These are phyloP conservation scores for Rhipidocladum racemiflorum DNA, from an alignment of 176 grass and related monocot species.

Conservation along the genomic window DNA sequence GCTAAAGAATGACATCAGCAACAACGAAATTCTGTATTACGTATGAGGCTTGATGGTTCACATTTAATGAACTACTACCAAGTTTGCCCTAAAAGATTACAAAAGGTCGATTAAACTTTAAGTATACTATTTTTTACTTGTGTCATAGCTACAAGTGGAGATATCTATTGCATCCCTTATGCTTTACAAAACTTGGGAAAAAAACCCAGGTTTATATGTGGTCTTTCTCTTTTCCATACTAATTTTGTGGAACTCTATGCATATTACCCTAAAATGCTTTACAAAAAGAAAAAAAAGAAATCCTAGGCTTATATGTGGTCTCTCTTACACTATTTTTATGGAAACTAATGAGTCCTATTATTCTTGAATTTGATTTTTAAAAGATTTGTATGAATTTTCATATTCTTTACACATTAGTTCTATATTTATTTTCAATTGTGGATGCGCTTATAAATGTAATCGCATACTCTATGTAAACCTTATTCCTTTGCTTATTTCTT, in stretches of 20 bases:
- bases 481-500: not conserved
- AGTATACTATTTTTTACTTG: not conserved
- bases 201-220: not conserved
- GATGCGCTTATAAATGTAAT: not conserved
- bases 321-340: not conserved
- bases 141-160: not conserved
- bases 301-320: not conserved
- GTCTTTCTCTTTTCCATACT: not conserved
- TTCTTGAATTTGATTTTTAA: not conserved
- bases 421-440: not conserved
- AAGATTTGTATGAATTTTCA: not conserved
- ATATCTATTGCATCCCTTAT: not conserved
- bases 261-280: not conserved
- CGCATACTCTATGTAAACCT: not conserved
- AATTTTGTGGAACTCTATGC: not conserved
- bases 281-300: not conserved
- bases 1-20: not conserved
- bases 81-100: not conserved
- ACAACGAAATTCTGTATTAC: not conserved
- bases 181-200: not conserved
- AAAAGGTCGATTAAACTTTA: not conserved
- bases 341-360: not conserved
- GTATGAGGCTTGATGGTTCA: not conserved
- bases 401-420: not conserved
- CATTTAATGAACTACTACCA: not conserved